Evolutionary conservation across 2,329 filamentous ascomycete genomes (phyloP), one percentile per base, ranked within the genome.

Genomic region (Pseudogymnoascus sp.): DNA sequence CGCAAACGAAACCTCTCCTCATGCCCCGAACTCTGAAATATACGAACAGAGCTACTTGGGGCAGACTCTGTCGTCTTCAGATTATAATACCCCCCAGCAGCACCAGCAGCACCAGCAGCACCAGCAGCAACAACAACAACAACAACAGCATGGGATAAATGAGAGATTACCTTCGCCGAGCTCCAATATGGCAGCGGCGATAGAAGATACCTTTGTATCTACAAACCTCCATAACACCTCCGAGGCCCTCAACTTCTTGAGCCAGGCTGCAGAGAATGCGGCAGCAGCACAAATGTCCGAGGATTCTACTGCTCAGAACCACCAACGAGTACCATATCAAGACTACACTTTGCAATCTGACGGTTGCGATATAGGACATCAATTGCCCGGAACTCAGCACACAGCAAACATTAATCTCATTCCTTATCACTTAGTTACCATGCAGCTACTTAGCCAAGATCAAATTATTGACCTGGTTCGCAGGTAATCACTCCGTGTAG

Each of bases 161-260:
- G 38, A 41, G 6, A 41, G 12, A 13, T 23, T 41, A 41, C 38
- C 5, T 41, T 41, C 38, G 19, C 38, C 38, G 19, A 23, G 38
- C 12, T 41, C 38, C 19, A 41, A 41, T 41, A 41, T 63, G 19
- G 35, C 62, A 30, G 59, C 61, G 4, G 64, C 67, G 56, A 69
- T 75, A 4, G 72, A 75, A 38, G 74, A 74, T 26, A 73, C 73
- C 41, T 74, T 75, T 60, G 72, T 72, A 1, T 72, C 74, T 0
- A 71, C 71, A 0, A 74, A 76, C 61, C 67, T 76, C 1, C 65
- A 75, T 33, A 74, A 75, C 15, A 74, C 74, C 1, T 75, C 74
- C 1, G 74, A 76, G 58, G 74, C 74, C 0, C 65, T 76, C 48
- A 71, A 75, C 58, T 62, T 76, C 15, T 62, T 76, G 21, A 74